Percentiles rank a stretch among this genome's conserved stretches.
phyloP scores from a whole-genome alignment of 345 rosid genomes.

The Lepidium sativum region DNA sequence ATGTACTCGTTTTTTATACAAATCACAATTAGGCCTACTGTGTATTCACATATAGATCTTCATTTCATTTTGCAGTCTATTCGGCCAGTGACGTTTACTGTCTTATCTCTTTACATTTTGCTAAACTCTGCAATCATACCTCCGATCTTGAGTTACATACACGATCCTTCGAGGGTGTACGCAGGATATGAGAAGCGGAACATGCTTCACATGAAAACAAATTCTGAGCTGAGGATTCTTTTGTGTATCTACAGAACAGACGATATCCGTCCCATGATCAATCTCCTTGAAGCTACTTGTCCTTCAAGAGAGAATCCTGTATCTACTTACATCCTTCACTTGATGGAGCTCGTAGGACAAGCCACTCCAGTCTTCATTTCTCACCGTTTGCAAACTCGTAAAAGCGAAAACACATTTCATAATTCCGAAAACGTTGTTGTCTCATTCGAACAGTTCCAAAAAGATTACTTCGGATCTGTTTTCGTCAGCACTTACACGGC shows the following conservation, averaged over 20 bases:
- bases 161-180: slow-evolving; percentile 38
- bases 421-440: slow-evolving; percentile 13
- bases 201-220: slow-evolving; percentile 24
- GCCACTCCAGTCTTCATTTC: slow-evolving; percentile 22
- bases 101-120: slow-evolving; percentile 18
- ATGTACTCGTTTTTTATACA: neutral
- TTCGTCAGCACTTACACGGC: slow-evolving; percentile 27
- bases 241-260: slow-evolving; percentile 40
- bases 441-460: slow-evolving; percentile 22
- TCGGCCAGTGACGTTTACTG: slow-evolving; percentile 13
- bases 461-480: slow-evolving; percentile 16
- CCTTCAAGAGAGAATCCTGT: slow-evolving; percentile 17
- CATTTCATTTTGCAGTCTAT: slow-evolving; percentile 15
- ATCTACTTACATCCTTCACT: slow-evolving; percentile 19
- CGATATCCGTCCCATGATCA: slow-evolving; percentile 26
- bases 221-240: slow-evolving; percentile 34
- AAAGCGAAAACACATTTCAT: slow-evolving; percentile 2
- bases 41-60: neutral
- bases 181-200: slow-evolving; percentile 42
- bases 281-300: slow-evolving; percentile 26
- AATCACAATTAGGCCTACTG: neutral
- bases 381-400: slow-evolving; percentile 20
- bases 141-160: slow-evolving; percentile 17
- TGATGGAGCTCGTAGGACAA: slow-evolving; percentile 25
- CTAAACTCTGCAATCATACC: slow-evolving; percentile 24